These are phyloP conservation scores for Solanum boliviense DNA, from an alignment of 257 asterid species.

Conservation along the genomic window DNA sequence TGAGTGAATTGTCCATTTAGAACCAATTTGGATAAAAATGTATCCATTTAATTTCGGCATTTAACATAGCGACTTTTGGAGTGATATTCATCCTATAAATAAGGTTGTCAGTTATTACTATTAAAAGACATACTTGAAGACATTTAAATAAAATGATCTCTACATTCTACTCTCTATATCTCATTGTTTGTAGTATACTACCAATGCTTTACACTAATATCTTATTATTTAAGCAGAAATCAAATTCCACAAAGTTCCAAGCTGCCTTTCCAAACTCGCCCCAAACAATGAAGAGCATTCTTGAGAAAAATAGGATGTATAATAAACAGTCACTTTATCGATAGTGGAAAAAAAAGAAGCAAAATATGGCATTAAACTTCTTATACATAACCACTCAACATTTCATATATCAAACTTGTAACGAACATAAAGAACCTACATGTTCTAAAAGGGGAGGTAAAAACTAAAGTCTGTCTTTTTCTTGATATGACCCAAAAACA, in stretches of 20 bases:
- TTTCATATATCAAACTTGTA: background rate
- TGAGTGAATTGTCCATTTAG: background rate
- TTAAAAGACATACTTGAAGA: background rate
- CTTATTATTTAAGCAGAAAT: background rate
- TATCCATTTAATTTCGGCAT: background rate
- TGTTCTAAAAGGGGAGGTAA: background rate
- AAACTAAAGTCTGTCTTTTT: background rate
- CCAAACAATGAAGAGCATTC: background rate
- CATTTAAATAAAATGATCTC: background rate
- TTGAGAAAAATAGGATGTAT: background rate
- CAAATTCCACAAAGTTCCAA: background rate
- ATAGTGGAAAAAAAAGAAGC: background rate
- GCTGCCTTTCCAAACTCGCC: background rate
- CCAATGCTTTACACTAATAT: background rate
- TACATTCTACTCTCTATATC: background rate
- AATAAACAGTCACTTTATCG: background rate
- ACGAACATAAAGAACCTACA: background rate
- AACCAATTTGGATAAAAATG: background rate
- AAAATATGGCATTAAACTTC: background rate
- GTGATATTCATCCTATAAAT: background rate
- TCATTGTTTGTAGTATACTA: background rate
- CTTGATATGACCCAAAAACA: background rate
- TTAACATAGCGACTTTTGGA: background rate
- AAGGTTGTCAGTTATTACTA: background rate
- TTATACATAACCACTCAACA: background rate